Evolutionary conservation across 225 moss, liverwort and hornwort genomes (phyloP), one percentile per base, ranked within the genome.

Genomic region (Asterella californica): DNA sequence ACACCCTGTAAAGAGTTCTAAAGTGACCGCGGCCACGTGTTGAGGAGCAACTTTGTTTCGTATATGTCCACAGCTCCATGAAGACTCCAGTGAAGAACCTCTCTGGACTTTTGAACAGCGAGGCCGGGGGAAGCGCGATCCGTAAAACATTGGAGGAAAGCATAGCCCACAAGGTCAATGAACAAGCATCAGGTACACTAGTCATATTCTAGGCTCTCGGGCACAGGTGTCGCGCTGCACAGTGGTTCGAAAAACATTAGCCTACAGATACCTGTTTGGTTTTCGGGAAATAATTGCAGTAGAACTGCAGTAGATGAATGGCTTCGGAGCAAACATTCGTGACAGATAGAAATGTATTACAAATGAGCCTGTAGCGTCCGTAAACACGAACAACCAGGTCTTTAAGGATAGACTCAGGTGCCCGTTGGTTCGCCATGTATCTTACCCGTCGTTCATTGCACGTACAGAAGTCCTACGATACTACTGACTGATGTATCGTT

Each of bases 51-150:
- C 54, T 75, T 54, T 75, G 11, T 21, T 79, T 42, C 50, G 49
- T 75, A 19, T 79, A 29, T 67, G 66, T 24, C 4, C 75, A 59
- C 78, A 71, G 77, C 49, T 19, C 47, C 49, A 50, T 65, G 66
- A 64, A 64, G 63, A 63, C 78, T 47, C 64, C 49, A 47, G 48
- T 64, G 45, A 78, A 78, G 78, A 78, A 63, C 24, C 63, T 66
- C 32, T 70, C 79, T 36, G 79, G 70, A 59, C 36, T 71, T 14
- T 6, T 70, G 17, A 54, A 22, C 36, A 45, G 53, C 71, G 79
- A 72, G 19, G 75, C 57, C 19, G 75, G 59, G 36, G 57, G 75
- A 59, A 76, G 75, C 21, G 75, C 59, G 37, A 24, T 38, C 36
- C 75, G 36, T 4, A 57, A 24, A 38, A 76, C 75, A 32, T 36